A percentile compares a stretch with the other conserved stretches of the same genome.
Evolutionary conservation across 139 green algal species (phyloP).

Genomic region (Picochlorum sp.): DNA sequence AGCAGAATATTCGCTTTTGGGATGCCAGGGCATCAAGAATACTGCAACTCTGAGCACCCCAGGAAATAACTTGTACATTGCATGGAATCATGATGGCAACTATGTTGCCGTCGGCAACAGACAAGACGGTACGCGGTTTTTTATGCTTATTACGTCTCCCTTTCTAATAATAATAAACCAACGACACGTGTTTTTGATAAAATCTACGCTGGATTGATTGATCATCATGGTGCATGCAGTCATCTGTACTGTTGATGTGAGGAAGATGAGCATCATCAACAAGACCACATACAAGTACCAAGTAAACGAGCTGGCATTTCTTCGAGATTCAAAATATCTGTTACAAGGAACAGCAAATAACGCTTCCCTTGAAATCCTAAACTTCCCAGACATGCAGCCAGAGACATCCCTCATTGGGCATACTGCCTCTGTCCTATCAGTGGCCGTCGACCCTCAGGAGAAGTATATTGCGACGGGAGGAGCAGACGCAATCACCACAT

Average conservation of each 20-base stretch:
- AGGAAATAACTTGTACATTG: slow-evolving; percentile 23
- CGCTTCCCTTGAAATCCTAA: slow-evolving; percentile 13
- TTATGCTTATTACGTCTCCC: neutral
- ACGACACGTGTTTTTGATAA: neutral
- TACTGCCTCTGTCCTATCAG: slow-evolving; percentile 11
- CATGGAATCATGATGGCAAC: slow-evolving; percentile 23
- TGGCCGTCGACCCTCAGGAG: slow-evolving; percentile 14
- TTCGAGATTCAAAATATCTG: neutral
- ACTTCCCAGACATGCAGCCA: slow-evolving; percentile 17
- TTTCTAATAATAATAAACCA: neutral
- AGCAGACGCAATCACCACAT: slow-evolving; percentile 16
- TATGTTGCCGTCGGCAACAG: slow-evolving; percentile 22
- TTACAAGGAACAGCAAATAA: slow-evolving; percentile 16
- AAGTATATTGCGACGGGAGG: slow-evolving; percentile 25
- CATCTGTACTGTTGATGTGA: slow-evolving; percentile 21
- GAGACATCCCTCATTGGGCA: slow-evolving; percentile 12
- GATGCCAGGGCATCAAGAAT: slow-evolving; percentile 20
- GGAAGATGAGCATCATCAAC: slow-evolving; percentile 23
- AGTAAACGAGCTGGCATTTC: slow-evolving; percentile 21
- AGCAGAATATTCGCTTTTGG: slow-evolving; percentile 30
- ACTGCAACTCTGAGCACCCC: slow-evolving; percentile 22
- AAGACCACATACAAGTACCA: slow-evolving; percentile 26
- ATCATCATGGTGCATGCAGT: slow-evolving; percentile 9
- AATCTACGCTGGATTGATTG: no score
- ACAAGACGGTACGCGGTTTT: slow-evolving; percentile 1